Evolutionary conservation across 2,329 filamentous ascomycete genomes (phyloP).

Genomic region (Trichoderma hamatum): DNA sequence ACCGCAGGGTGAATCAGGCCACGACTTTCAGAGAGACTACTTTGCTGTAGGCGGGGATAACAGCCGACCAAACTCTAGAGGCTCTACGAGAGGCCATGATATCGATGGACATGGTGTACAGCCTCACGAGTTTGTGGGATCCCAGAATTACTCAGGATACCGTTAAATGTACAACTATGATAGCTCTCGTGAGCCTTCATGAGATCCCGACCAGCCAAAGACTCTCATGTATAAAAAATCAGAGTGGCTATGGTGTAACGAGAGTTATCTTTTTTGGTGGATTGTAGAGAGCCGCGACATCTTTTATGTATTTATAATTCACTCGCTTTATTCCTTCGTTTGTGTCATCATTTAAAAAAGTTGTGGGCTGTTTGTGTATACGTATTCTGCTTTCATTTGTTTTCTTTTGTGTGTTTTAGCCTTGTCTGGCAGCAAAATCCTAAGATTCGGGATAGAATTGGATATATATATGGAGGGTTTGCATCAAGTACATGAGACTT

Average conservation of each 20-base stretch:
- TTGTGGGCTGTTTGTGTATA: conserved; percentile 1
- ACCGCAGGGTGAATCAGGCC: conserved; percentile 33
- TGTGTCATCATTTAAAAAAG: neutral
- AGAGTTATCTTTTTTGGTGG: neutral
- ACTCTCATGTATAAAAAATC: neutral
- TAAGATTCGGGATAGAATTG: neutral
- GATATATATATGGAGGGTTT: neutral
- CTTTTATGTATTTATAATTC: conserved; percentile 25
- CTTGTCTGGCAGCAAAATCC: neutral
- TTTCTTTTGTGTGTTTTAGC: neutral
- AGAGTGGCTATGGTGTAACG: neutral
- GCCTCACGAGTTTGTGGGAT: conserved; percentile 13
- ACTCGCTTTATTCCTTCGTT: conserved; percentile 15
- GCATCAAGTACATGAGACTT: conserved; percentile 7
- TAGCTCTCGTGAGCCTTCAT: neutral
- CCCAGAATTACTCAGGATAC: conserved; percentile 16
- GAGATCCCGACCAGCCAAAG: neutral
- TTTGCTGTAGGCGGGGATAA: conserved; percentile 44
- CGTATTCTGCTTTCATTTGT: neutral
- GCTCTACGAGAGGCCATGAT: neutral
- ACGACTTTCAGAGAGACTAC: conserved; percentile 45
- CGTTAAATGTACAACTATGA: neutral
- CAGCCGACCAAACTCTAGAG: conserved; percentile 26
- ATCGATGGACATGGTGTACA: neutral
- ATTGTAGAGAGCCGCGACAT: conserved; percentile 18